Conservation (phyloP, 23 red algal genomes). For the Gracilaria domingensis region DNA sequence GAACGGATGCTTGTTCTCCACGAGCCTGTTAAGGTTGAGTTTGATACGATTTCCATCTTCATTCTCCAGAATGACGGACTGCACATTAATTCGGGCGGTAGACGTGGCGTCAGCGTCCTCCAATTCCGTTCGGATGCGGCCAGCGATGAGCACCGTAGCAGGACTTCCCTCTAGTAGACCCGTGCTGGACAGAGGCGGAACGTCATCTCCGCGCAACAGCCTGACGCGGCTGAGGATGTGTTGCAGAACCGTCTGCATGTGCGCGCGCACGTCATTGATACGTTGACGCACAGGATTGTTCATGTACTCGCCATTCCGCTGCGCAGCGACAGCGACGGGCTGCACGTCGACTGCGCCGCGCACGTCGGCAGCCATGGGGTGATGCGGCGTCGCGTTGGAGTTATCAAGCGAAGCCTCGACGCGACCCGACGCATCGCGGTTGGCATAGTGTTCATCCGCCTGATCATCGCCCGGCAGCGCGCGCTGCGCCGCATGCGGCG, state of each 20-base stretch:
- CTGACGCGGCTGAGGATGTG: constrained; percentile 14
- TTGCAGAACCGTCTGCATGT: neutral
- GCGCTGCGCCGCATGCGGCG: neutral
- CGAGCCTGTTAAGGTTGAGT: constrained; percentile 36
- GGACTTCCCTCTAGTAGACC: constrained; percentile 3
- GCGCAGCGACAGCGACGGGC: neutral
- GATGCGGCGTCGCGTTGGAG: neutral
- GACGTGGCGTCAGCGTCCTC: constrained; percentile 22
- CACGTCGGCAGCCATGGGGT: neutral
- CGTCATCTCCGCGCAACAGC: constrained; percentile 5
- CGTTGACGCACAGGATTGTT: constrained; percentile 20
- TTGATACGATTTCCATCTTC: constrained; percentile 66
- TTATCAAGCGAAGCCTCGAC: constrained; percentile 40
- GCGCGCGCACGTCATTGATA: constrained; percentile 34
- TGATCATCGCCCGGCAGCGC: constrained; percentile 18
- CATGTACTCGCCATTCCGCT: constrained; percentile 10
- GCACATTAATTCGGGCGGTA: constrained; percentile 9
- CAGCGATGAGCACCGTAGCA: constrained; percentile 6
- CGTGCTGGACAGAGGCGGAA: neutral
- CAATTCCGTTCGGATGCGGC: constrained; percentile 55
- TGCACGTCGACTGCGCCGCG: constrained; percentile 1
- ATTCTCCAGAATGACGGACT: constrained; percentile 66
- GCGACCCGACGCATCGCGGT: constrained; percentile 47
- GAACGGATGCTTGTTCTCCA: constrained; percentile 29
- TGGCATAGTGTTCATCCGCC: constrained; percentile 9